A percentile compares a stretch with the other conserved stretches of the same genome.
Conservation (phyloP, 805 yeast genomes). For the Pichia phayaonensis region DNA sequence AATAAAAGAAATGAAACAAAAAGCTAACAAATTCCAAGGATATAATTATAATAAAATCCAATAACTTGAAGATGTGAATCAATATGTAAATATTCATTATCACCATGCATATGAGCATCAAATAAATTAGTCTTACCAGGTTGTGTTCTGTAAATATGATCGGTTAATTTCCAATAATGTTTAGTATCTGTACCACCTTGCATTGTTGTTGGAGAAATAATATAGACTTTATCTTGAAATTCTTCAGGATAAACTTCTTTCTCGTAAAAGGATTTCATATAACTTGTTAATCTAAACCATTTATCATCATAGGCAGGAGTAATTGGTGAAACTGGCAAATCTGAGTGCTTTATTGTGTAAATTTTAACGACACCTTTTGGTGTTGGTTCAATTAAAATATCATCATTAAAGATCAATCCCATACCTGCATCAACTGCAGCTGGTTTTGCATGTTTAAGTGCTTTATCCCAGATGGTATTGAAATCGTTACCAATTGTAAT, state of each 20-base stretch:
- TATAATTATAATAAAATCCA: slow-evolving; percentile 26
- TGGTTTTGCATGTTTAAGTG: slow-evolving; percentile 22
- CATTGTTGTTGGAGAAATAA: slow-evolving; percentile 54
- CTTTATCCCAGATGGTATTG: slow-evolving; percentile 39
- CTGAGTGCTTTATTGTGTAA: slow-evolving; percentile 11
- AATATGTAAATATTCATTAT: slow-evolving; percentile 50
- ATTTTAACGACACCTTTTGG: slow-evolving; percentile 19
- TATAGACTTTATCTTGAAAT: slow-evolving; percentile 11
- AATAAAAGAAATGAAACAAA: background rate
- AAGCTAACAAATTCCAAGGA: slow-evolving; percentile 1
- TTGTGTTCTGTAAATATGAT: slow-evolving; percentile 53
- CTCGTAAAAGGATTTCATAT: slow-evolving; percentile 54
- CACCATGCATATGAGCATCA: slow-evolving; percentile 45
- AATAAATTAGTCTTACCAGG: slow-evolving; percentile 36
- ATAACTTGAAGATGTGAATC: slow-evolving; percentile 52
- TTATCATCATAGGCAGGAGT: slow-evolving; percentile 35
- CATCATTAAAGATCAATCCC: slow-evolving; percentile 32
- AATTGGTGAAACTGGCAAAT: slow-evolving; percentile 37
- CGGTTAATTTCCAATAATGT: slow-evolving; percentile 55
- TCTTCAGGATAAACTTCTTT: slow-evolving; percentile 33
- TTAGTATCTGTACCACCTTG: slow-evolving; percentile 68
- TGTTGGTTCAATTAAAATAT: slow-evolving; percentile 18
- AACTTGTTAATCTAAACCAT: slow-evolving; percentile 56
- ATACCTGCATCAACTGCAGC: slow-evolving; percentile 32
- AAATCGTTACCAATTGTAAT: slow-evolving; percentile 29